phyloP scores from a whole-genome alignment of 371 early-diverging fungal genomes.

The Mortierella sp. region DNA sequence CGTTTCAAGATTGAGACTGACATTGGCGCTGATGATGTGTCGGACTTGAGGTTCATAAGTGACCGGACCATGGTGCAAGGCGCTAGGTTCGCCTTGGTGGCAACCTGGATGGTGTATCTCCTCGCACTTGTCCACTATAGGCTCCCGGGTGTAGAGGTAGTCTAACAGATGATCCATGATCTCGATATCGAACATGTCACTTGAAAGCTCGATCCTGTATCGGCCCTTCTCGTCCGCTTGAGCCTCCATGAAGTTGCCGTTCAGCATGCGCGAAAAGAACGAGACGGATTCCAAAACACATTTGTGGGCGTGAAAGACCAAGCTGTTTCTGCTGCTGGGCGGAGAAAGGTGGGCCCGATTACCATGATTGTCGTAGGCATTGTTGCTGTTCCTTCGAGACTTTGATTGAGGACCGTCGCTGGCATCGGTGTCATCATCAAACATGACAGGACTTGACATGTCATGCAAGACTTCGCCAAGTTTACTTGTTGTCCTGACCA shows the following conservation, averaged over 20 bases:
- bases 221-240: slow-evolving; percentile 7
- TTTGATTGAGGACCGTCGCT: too few species aligned
- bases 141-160: slow-evolving; percentile 33
- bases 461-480: neutral
- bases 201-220: slow-evolving; percentile 26
- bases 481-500: neutral
- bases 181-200: slow-evolving; percentile 27
- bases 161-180: slow-evolving; percentile 42
- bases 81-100: neutral
- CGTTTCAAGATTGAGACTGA: slow-evolving; percentile 29
- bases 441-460: too few species aligned
- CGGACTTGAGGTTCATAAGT: slow-evolving; percentile 1
- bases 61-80: neutral
- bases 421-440: too few species aligned
- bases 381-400: neutral
- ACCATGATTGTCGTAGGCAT: too few species aligned
- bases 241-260: slow-evolving; percentile 23
- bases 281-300: slow-evolving; percentile 22
- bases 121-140: slow-evolving; percentile 3
- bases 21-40: slow-evolving; percentile 26
- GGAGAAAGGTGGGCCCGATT: too few species aligned
- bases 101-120: neutral
- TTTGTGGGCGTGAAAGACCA: slow-evolving; percentile 34
- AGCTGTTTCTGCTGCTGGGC: too few species aligned
- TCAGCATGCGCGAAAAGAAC: slow-evolving; percentile 43